Evolutionary conservation across 2,329 filamentous ascomycete genomes (phyloP), one percentile per base, ranked within the genome.

Genomic region (Cladosporium halotolerans): DNA sequence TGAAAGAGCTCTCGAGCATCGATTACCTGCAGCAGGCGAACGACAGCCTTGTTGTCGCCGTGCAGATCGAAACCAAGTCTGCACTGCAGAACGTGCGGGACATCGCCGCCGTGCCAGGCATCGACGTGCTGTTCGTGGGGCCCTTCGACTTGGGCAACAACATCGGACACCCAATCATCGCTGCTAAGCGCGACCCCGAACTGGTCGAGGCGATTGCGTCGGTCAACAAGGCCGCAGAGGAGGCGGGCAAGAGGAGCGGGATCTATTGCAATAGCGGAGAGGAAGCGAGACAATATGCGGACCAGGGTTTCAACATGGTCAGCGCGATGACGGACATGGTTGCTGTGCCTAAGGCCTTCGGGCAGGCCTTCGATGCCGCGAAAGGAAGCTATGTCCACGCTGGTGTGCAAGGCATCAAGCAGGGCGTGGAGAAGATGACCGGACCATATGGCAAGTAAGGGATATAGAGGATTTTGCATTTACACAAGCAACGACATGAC

Each of bases 81-180:
- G 73, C 73, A 0, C 59, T 76, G 13, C 64, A 66, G 36, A 63
- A 63, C 33, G 70, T 75, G 13, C 69, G 73, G 23, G 75, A 74
- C 50, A 80, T 80, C 52, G 78, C 78, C 9, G 72, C 73, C 9
- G 69, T 80, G 3, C 72, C 73, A 2, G 78, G 78, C 2, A 73
- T 80, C 7, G 77, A 80, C 55, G 74, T 77, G 19, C 64, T 81
- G 4, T 71, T 81, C 23, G 72, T 80, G 49, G 78, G 79, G 0
- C 79, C 78, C 2, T 79, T 76, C 64, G 79, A 81, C 65, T 67
- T 81, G 1, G 79, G 79, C 18, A 82, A 81, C 60, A 79, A 78
- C 49, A 80, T 81, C 46, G 79, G 78, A 3, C 71, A 76, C 51
- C 77, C 78, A 0, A 76, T 80, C 11, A 55, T 77, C 2, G 52